phyloP scores from a whole-genome alignment of 2,329 filamentous ascomycete species.

The Fusarium sp. region DNA sequence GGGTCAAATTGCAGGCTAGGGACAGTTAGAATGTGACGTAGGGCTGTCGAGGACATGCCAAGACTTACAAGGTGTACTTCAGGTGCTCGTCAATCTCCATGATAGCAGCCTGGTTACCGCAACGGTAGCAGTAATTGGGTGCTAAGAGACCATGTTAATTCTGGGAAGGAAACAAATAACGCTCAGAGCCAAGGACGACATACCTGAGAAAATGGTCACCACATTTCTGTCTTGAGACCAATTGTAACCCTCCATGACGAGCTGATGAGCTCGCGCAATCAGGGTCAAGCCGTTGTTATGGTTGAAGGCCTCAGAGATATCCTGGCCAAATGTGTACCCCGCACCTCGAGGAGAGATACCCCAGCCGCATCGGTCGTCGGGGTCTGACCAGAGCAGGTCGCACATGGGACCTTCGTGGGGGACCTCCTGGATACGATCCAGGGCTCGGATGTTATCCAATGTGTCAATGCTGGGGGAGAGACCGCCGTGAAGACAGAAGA shows the following conservation, averaged over 20 bases:
- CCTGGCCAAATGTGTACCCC: constrained; percentile 95
- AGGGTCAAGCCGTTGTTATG: constrained; percentile 98
- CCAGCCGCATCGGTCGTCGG: constrained; percentile 96
- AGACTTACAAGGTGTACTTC: constrained; percentile 97
- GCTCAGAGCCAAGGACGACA: constrained; percentile 26
- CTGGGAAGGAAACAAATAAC: background rate
- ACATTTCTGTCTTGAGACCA: constrained; percentile 99
- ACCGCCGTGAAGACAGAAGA: constrained; percentile 98
- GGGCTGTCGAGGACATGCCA: background rate
- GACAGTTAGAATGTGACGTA: constrained; percentile 46
- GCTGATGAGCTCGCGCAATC: constrained; percentile 95
- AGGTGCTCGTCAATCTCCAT: constrained; percentile 99
- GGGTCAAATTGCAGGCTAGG: constrained; percentile 97
- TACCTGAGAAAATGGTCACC: constrained; percentile 98
- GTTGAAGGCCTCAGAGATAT: constrained; percentile 99
- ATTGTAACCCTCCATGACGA: constrained; percentile 99
- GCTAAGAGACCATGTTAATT: constrained; percentile 61
- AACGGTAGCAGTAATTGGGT: constrained; percentile 98
- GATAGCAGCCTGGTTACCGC: constrained; percentile 99
- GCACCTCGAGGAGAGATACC: constrained; percentile 95
- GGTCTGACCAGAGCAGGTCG: constrained; percentile 97
- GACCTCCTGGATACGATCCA: constrained; percentile 98
- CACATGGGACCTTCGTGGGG: constrained; percentile 99
- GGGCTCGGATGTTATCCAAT: constrained; percentile 92
- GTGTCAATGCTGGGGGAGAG: constrained; percentile 97